A percentile compares a stretch with the other conserved stretches of the same genome.
These are phyloP conservation scores for Candida smagusa DNA, from an alignment of 1,139 yeast genomes.

Conservation along the genomic window DNA sequence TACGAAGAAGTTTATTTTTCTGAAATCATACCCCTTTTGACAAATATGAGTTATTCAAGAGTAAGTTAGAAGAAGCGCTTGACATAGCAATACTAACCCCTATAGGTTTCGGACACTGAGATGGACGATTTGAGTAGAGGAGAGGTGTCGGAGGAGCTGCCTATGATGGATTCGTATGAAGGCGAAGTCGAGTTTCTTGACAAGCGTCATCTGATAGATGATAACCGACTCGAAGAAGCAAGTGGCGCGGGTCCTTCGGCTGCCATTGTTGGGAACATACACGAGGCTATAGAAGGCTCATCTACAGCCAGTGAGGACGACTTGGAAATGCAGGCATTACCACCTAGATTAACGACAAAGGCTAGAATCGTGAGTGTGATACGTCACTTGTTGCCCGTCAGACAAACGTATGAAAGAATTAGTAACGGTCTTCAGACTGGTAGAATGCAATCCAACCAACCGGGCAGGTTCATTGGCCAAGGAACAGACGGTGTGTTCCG, in stretches of 20 bases:
- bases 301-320: slow-evolving; percentile 7
- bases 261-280: slow-evolving; percentile 1
- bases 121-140: slow-evolving; percentile 3
- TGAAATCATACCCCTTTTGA: too few relatives aligned
- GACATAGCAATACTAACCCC: neutral
- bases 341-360: slow-evolving; percentile 20
- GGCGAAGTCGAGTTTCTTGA: slow-evolving; percentile 5
- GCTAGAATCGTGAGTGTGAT: slow-evolving; percentile 33
- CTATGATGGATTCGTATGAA: slow-evolving; percentile 2
- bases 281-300: slow-evolving; percentile 6
- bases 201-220: slow-evolving; percentile 2
- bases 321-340: slow-evolving; percentile 20
- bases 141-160: slow-evolving; percentile 5
- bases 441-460: slow-evolving; percentile 42
- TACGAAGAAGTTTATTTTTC: too few relatives aligned
- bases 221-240: neutral
- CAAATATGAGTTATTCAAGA: slow-evolving; percentile 1
- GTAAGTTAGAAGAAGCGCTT: neutral
- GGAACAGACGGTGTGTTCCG: slow-evolving; percentile 91
- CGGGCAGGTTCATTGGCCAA: slow-evolving; percentile 48
- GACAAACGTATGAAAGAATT: slow-evolving; percentile 44
- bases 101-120: slow-evolving; percentile 2
- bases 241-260: neutral
- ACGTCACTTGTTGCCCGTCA: slow-evolving; percentile 36
- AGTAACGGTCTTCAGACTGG: slow-evolving; percentile 45